Base-by-base conservation (phyloP, 208 protist species). In the Acanthamoeba pearcei region DNA sequence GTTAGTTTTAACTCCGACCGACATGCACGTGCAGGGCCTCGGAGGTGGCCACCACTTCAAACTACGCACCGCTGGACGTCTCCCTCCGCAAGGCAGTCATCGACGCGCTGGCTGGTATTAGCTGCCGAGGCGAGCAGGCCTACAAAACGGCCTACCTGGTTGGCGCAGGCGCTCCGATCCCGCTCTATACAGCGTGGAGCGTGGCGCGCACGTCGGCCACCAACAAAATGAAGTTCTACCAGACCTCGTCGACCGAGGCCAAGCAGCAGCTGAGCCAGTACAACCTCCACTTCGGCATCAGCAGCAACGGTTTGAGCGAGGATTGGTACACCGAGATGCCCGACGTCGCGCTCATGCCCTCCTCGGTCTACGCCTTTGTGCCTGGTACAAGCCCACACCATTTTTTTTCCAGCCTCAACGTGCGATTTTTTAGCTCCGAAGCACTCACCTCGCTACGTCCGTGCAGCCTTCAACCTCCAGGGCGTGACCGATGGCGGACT, bases 151-250 rank as follows among this genome's bases (percentile, higher is more conserved):
- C 42, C 42, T 46, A 32, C n/a, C 80, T 88, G 12, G n/a, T 88
- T 0, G 80, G 80, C 29, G 13, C 27, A 9, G 80, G 80, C 5
- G 4, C 80, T 9, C 24, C 80, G 12, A 3, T 88, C 0, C 80
- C 80, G 8, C 22, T 88, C 49, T 66, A 66, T 22, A 64, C 42
- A 0, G 1, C 49, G 2, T 64, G 19, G 80, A n/a, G 32, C 29
- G 51, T 57, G 13, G 49, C 49, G 15, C 15, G 35, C 49, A 62
- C n/a, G n/a, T 55, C 80, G 12, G 46, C 22, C 46, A 35, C 19
- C n/a, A 13, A 42, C n/a, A 55, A 88, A n/a, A 42, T 64, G 32
- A 88, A 88, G 80, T 88, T 38, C 80, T 88, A 88, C 51, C 5
- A 15, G 51, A n/a, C 80, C 0, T 64, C 80, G 13, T 55, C 22